phyloP scores from a whole-genome alignment of 2,329 filamentous ascomycete species.

The Fusarium bactridioides region DNA sequence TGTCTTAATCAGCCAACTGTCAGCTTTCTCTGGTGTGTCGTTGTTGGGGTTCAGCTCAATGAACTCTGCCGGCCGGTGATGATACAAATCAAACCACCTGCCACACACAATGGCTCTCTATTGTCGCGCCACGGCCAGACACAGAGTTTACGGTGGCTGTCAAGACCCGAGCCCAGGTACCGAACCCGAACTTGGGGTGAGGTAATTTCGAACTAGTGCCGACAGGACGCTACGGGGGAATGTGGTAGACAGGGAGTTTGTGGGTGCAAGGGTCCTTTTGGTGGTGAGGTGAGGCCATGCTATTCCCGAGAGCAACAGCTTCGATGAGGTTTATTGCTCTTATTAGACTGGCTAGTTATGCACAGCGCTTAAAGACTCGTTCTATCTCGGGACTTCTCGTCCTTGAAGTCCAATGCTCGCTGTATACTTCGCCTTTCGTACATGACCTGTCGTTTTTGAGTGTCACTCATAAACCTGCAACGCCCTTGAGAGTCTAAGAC shows the following conservation, averaged over 20 bases:
- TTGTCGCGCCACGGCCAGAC: not conserved
- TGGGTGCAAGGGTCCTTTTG: slow-evolving; percentile 29
- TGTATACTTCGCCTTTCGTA: not conserved
- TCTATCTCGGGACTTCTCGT: slow-evolving; percentile 21
- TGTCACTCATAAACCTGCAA: not conserved
- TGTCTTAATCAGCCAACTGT: not conserved
- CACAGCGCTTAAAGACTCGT: not conserved
- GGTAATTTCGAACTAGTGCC: slow-evolving; percentile 2
- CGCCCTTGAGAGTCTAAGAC: not conserved
- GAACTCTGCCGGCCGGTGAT: slow-evolving; percentile 17
- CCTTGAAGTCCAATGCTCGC: not conserved
- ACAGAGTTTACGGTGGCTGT: not conserved
- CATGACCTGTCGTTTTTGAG: slow-evolving; percentile 4
- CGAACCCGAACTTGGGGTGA: slow-evolving; percentile 25
- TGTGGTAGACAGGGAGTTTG: slow-evolving; percentile 40
- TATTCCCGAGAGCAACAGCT: slow-evolving; percentile 2
- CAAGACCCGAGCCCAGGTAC: slow-evolving; percentile 23
- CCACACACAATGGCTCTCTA: not conserved
- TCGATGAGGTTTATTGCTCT: not conserved
- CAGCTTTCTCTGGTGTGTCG: not conserved
- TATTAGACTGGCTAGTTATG: not conserved
- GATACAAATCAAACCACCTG: not conserved
- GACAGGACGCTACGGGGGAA: slow-evolving; percentile 21
- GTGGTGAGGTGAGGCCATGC: not conserved
- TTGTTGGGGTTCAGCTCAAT: not conserved